Evolutionary conservation across 176 grass and related monocot species (phyloP).

Genomic region (Juncus inflexus): DNA sequence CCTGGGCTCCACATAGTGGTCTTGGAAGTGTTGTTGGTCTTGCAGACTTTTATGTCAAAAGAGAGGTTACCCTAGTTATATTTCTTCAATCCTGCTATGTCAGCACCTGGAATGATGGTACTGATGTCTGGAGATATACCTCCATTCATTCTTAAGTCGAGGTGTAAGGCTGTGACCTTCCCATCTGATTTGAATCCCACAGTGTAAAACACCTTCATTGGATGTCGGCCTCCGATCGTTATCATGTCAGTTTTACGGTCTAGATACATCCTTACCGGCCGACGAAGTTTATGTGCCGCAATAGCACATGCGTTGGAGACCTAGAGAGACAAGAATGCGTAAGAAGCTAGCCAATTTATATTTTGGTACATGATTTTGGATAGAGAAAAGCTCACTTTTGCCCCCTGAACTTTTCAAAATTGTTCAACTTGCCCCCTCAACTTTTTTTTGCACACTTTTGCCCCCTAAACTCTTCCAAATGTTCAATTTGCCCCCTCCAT

Average conservation of each 20-base stretch:
- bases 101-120: constrained; percentile 22
- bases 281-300: constrained; percentile 51
- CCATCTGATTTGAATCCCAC: constrained; percentile 80
- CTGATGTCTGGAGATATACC: constrained; percentile 64
- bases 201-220: constrained; percentile 59
- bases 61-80: constrained; percentile 74
- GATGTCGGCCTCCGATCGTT: constrained; percentile 58
- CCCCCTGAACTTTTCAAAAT: no score
- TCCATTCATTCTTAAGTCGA: constrained; percentile 48
- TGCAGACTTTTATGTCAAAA: constrained; percentile 63
- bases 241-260: constrained; percentile 76
- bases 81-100: constrained; percentile 49
- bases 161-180: constrained; percentile 69
- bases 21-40: constrained; percentile 66
- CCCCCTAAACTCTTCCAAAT: no score
- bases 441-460: no score
- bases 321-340: constrained; percentile 11
- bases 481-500: no score
- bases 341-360: no score
- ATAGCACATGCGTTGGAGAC: constrained; percentile 64
- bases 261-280: constrained; percentile 70
- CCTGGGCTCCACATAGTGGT: constrained; percentile 77
- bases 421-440: no score
- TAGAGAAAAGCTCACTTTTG: no score
- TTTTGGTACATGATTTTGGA: no score